phyloP scores from a whole-genome alignment of 1,284 basidiomycete genomes.

The Athelia sp. region DNA sequence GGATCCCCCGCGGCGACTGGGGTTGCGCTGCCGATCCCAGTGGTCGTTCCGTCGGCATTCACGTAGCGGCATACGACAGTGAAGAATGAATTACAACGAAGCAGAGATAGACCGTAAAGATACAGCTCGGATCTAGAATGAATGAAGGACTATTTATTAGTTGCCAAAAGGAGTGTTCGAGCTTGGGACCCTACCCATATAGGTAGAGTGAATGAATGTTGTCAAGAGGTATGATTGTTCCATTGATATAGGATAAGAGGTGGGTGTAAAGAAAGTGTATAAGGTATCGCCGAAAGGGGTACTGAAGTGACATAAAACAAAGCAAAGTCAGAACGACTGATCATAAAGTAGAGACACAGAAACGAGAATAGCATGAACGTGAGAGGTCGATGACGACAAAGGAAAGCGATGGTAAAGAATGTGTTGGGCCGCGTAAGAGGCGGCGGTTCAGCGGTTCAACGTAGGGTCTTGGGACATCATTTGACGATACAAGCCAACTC shows the following conservation, averaged over 20 bases:
- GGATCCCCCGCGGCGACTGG: conserved; percentile 95
- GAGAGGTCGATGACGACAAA: conserved; percentile 1
- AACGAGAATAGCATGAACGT: not conserved
- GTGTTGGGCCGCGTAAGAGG: not conserved
- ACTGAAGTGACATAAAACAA: conserved; percentile 14
- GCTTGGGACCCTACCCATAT: not conserved
- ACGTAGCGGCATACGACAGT: conserved; percentile 81
- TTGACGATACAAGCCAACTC: conserved; percentile 75
- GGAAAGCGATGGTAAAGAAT: not conserved
- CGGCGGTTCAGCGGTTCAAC: conserved; percentile 41
- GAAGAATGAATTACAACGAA: conserved; percentile 7
- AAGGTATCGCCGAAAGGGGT: conserved; percentile 28
- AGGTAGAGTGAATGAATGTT: not conserved
- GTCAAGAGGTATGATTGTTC: not conserved
- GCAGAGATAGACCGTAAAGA: conserved; percentile 20
- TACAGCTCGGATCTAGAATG: conserved; percentile 27
- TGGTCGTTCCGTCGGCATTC: conserved; percentile 92
- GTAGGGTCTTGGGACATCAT: conserved; percentile 70
- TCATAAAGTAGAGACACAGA: not conserved
- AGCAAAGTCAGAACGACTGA: conserved; percentile 7
- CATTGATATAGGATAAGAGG: not conserved
- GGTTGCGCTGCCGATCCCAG: conserved; percentile 94
- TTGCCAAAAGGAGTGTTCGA: conserved; percentile 10
- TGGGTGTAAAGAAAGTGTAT: conserved; percentile 3
- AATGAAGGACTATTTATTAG: conserved; percentile 19